These are phyloP conservation scores for Decorospora gaudefroyi DNA, from an alignment of 2,329 filamentous ascomycete species.

Conservation along the genomic window DNA sequence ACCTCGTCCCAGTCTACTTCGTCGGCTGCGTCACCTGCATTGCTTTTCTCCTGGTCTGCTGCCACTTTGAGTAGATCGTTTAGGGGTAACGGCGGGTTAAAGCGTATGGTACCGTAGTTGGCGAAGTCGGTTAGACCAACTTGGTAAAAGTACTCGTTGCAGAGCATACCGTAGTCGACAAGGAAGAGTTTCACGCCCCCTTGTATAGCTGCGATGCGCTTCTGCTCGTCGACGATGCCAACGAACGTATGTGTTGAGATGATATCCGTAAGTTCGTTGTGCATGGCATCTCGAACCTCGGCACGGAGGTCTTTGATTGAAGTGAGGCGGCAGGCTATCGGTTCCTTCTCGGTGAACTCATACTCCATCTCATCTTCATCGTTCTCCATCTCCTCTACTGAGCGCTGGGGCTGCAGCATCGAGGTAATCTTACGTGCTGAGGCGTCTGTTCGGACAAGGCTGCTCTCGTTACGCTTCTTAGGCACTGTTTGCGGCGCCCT, in stretches of 20 bases:
- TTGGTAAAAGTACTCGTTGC: conserved; percentile 92
- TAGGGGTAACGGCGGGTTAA: conserved; percentile 75
- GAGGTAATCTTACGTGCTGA: conserved; percentile 92
- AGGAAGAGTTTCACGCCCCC: conserved; percentile 89
- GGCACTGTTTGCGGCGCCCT: conserved; percentile 36
- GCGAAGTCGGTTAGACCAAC: conserved; percentile 92
- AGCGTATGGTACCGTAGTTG: conserved; percentile 85
- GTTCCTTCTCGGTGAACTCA: conserved; percentile 70
- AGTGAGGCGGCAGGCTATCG: conserved; percentile 72
- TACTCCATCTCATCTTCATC: conserved; percentile 66
- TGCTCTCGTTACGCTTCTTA: conserved; percentile 72
- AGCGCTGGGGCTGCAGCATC: conserved; percentile 72
- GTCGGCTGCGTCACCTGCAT: conserved; percentile 45
- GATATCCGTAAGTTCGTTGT: conserved; percentile 83
- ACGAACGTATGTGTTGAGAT: conserved; percentile 91
- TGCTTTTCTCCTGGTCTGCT: conserved; percentile 69
- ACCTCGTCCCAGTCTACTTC: conserved; percentile 70
- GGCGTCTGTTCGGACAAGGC: conserved; percentile 86
- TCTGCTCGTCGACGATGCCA: conserved; percentile 83
- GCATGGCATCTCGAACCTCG: conserved; percentile 77
- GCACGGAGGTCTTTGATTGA: conserved; percentile 84
- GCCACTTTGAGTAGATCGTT: conserved; percentile 72
- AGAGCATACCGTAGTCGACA: conserved; percentile 86
- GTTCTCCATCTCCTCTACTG: conserved; percentile 36
- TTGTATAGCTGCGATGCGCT: conserved; percentile 90